Conservation (phyloP, 2,329 filamentous ascomycete species). For the Alternaria conjuncta region DNA sequence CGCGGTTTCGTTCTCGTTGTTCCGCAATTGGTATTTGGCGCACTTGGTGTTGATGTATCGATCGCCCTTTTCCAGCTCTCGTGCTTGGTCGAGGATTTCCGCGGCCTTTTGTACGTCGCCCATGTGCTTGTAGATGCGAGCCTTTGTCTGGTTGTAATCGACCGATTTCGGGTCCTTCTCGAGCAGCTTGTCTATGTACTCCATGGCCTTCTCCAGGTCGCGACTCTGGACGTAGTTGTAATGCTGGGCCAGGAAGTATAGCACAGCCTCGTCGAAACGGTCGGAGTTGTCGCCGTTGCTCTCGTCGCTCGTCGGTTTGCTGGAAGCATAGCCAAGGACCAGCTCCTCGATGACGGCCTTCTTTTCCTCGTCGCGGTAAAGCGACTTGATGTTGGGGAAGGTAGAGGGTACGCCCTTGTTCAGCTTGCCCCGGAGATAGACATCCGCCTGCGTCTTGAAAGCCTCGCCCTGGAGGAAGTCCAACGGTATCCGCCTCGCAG, state of each 20-base stretch:
- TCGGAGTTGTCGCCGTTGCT: slow-evolving; percentile 60
- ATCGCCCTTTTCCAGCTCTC: slow-evolving; percentile 85
- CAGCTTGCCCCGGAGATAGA: slow-evolving; percentile 83
- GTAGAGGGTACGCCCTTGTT: slow-evolving; percentile 93
- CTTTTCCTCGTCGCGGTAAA: slow-evolving; percentile 82
- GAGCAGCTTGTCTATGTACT: slow-evolving; percentile 84
- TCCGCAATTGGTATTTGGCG: slow-evolving; percentile 93
- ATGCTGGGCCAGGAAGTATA: slow-evolving; percentile 95
- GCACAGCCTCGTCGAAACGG: slow-evolving; percentile 75
- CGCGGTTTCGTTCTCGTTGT: slow-evolving; percentile 86
- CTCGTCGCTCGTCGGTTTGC: slow-evolving; percentile 60
- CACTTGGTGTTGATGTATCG: slow-evolving; percentile 98
- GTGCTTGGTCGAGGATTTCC: slow-evolving; percentile 85
- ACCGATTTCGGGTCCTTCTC: slow-evolving; percentile 79
- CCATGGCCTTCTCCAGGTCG: slow-evolving; percentile 79
- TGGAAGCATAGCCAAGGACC: slow-evolving; percentile 77
- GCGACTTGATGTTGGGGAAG: slow-evolving; percentile 93
- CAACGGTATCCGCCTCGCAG: slow-evolving; percentile 82
- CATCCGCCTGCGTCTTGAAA: slow-evolving; percentile 78
- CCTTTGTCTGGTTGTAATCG: slow-evolving; percentile 94
- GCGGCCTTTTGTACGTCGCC: slow-evolving; percentile 82
- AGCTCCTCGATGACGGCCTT: slow-evolving; percentile 76
- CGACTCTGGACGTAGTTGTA: slow-evolving; percentile 93
- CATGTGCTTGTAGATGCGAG: slow-evolving; percentile 89
- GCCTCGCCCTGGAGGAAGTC: slow-evolving; percentile 84